These are phyloP conservation scores for Xanthoceras sorbifolium DNA, from an alignment of 345 rosid species.

Conservation along the genomic window DNA sequence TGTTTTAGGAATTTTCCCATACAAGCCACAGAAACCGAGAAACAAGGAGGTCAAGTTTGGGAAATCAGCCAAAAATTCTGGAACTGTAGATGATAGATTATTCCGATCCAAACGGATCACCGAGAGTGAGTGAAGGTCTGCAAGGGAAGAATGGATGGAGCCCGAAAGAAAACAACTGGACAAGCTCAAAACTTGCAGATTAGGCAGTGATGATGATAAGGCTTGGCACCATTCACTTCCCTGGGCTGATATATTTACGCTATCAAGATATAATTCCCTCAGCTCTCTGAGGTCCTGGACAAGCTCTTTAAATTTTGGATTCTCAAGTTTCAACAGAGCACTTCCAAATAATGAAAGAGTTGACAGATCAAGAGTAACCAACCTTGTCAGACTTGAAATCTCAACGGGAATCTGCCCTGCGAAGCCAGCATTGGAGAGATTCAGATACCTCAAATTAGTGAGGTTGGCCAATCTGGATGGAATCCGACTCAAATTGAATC, in stretches of 20 bases:
- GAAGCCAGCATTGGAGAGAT: constrained; percentile 37
- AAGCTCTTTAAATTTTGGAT: constrained; percentile 32
- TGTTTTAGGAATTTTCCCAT: constrained; percentile 25
- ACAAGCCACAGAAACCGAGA: neutral
- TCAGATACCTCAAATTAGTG: constrained; percentile 29
- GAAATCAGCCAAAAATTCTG: constrained; percentile 31
- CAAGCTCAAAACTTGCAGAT: constrained; percentile 45
- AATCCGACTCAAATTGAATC: constrained; percentile 21
- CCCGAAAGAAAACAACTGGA: constrained; percentile 38
- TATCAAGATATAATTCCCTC: constrained; percentile 36
- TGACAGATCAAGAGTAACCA: constrained; percentile 54
- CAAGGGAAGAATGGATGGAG: constrained; percentile 28
- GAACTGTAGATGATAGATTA: constrained; percentile 27
- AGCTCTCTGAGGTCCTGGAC: constrained; percentile 29
- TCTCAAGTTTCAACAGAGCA: constrained; percentile 25
- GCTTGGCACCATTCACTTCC: constrained; percentile 40
- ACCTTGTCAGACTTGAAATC: constrained; percentile 36
- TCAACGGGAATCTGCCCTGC: constrained; percentile 36
- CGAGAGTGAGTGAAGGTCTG: constrained; percentile 25
- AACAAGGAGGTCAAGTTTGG: constrained; percentile 18
- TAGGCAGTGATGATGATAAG: constrained; percentile 31
- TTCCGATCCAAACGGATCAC: constrained; percentile 23
- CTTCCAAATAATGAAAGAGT: neutral
- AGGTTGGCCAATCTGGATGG: constrained; percentile 39
- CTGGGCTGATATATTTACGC: constrained; percentile 27